These are phyloP conservation scores for Stygiomarasmius scandens DNA, from an alignment of 1,284 basidiomycete genomes.

Conservation along the genomic window DNA sequence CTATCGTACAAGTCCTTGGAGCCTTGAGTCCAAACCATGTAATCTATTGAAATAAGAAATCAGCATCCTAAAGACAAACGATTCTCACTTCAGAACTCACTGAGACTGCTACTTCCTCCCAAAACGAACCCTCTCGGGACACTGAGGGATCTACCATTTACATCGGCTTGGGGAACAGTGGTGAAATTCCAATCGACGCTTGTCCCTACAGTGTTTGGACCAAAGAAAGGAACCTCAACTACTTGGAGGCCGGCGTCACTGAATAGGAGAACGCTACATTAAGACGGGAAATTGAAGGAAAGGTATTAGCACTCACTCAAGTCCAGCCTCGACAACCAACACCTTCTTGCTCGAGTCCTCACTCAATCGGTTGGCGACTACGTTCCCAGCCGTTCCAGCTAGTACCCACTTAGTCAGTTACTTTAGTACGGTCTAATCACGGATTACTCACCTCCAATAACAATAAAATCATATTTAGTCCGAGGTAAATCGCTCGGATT, in stretches of 20 bases:
- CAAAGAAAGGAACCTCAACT: slow-evolving; percentile 15
- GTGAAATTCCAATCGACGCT: slow-evolving; percentile 23
- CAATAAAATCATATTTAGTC: no score
- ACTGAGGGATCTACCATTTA: slow-evolving; percentile 17
- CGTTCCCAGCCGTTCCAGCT: slow-evolving; percentile 10
- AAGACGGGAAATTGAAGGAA: not conserved
- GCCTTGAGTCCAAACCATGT: slow-evolving; percentile 38
- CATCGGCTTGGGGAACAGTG: slow-evolving; percentile 20
- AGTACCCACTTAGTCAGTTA: not conserved
- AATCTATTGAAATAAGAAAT: slow-evolving; percentile 28
- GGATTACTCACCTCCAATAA: no score
- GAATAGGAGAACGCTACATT: not conserved
- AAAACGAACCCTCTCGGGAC: slow-evolving; percentile 24
- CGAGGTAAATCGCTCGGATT: no score
- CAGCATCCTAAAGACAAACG: not conserved
- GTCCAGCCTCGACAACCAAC: slow-evolving; percentile 12
- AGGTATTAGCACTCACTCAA: slow-evolving; percentile 2
- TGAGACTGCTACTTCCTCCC: slow-evolving; percentile 26
- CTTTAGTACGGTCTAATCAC: no score
- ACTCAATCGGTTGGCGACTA: slow-evolving; percentile 10
- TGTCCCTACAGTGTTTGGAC: slow-evolving; percentile 10
- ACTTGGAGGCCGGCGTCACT: slow-evolving; percentile 5
- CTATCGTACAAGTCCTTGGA: slow-evolving; percentile 39
- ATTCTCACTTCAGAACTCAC: slow-evolving; percentile 17
- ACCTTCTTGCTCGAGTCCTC: slow-evolving; percentile 3